Conservation (phyloP, 1,139 yeast genomes). For the Geotrichum siamense region DNA sequence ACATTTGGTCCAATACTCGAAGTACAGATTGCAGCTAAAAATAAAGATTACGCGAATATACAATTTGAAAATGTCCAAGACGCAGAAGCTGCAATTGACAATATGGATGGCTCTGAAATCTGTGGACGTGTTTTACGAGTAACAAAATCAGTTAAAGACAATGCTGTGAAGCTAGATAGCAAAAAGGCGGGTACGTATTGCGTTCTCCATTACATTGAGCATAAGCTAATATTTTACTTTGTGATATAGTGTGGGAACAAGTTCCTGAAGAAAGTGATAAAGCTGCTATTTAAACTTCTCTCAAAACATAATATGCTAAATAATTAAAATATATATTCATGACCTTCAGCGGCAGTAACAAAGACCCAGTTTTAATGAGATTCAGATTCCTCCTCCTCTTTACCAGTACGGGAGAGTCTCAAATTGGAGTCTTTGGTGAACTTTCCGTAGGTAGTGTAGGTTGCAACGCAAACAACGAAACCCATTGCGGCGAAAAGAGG, state of each 20-base stretch:
- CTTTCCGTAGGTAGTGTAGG: constrained; percentile 26
- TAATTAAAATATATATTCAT: no score
- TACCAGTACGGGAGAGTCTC: constrained; percentile 29
- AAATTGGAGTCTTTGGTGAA: constrained; percentile 25
- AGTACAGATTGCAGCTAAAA: constrained; percentile 22
- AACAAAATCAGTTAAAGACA: constrained; percentile 4
- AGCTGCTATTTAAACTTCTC: neutral
- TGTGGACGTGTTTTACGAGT: constrained; percentile 30
- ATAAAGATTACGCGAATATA: constrained; percentile 28
- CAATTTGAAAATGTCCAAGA: constrained; percentile 31
- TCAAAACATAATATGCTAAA: no score
- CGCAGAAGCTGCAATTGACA: constrained; percentile 35
- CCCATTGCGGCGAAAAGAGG: constrained; percentile 32
- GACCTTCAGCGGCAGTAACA: no score
- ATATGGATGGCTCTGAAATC: constrained; percentile 33
- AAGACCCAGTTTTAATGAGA: no score
- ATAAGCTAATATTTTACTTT: neutral
- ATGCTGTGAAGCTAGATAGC: neutral
- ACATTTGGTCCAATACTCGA: constrained; percentile 36
- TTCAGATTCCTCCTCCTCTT: no score
- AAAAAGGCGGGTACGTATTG: neutral
- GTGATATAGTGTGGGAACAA: constrained; percentile 7
- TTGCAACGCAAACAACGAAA: constrained; percentile 27
- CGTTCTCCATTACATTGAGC: neutral
- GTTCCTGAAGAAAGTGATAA: neutral